Evolutionary conservation across 2,329 filamentous ascomycete species (phyloP).

Genomic region (Aspergillus oerlinghausenensis): DNA sequence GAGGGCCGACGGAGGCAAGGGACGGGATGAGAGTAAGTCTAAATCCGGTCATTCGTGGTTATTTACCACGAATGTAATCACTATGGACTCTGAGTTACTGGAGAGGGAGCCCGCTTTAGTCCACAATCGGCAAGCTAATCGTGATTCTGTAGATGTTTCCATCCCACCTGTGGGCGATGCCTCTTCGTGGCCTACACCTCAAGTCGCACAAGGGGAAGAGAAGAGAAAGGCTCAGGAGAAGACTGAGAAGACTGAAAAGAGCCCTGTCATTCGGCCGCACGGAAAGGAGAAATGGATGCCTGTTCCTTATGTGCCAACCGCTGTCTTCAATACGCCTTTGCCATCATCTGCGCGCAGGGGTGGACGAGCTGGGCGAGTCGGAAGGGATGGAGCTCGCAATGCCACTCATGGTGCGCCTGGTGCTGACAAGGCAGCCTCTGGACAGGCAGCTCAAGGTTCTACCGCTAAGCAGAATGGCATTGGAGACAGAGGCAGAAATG

Average conservation of each 20-base stretch:
- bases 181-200: conserved; percentile 83
- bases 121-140: conserved; percentile 11
- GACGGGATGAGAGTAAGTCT: conserved; percentile 32
- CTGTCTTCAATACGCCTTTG: conserved; percentile 80
- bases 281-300: conserved; percentile 82
- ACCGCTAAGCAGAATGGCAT: conserved; percentile 26
- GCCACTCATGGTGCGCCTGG: conserved; percentile 32
- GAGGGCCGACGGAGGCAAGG: conserved; percentile 40
- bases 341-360: conserved; percentile 48
- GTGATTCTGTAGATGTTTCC: conserved; percentile 20
- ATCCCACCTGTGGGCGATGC: conserved; percentile 71
- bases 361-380: conserved; percentile 53
- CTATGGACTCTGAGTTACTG: neutral
- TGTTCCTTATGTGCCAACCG: conserved; percentile 75
- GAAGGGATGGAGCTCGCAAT: conserved; percentile 48
- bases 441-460: conserved; percentile 22
- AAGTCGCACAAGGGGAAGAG: conserved; percentile 69
- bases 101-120: conserved; percentile 4
- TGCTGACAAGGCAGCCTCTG: conserved; percentile 31
- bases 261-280: conserved; percentile 50
- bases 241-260: conserved; percentile 56
- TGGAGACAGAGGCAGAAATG: conserved; percentile 33
- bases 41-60: neutral
- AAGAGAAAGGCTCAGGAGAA: conserved; percentile 69
- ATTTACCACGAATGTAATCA: neutral